A percentile compares a stretch with the other conserved stretches of the same genome.
These are phyloP conservation scores for Fomitopsis schrenkii DNA, from an alignment of 1,284 basidiomycete species.

Conservation along the genomic window DNA sequence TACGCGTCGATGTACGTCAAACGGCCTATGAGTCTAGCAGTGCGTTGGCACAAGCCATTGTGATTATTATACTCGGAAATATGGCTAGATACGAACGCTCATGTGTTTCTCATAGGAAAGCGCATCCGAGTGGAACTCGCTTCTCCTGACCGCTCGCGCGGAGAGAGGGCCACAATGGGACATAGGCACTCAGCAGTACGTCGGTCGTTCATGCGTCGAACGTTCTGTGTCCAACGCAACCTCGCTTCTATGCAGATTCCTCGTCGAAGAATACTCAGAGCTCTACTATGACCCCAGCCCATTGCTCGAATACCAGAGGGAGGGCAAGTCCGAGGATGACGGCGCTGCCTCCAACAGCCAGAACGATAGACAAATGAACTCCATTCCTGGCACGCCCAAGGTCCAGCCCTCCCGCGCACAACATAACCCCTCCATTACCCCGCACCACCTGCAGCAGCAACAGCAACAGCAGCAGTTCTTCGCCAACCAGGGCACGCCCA, in stretches of 20 bases:
- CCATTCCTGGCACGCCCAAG: constrained; percentile 10
- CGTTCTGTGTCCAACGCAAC: neutral
- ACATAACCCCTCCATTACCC: constrained; percentile 8
- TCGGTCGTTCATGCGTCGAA: constrained; percentile 2
- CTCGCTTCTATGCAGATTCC: constrained; percentile 40
- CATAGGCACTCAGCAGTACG: constrained; percentile 76
- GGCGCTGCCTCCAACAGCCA: constrained; percentile 10
- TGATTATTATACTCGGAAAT: constrained; percentile 29
- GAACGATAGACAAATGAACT: neutral
- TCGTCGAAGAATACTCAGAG: constrained; percentile 51
- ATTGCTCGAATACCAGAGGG: constrained; percentile 37
- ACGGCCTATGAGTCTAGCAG: constrained; percentile 52
- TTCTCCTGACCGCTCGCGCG: constrained; percentile 71
- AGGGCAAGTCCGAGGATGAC: constrained; percentile 15
- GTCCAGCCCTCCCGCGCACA: constrained; percentile 12
- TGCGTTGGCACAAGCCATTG: constrained; percentile 54
- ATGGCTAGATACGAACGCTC: neutral
- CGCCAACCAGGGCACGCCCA: constrained; percentile 11
- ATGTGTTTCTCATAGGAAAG: constrained; percentile 47
- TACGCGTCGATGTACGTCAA: constrained; percentile 55
- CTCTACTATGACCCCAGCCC: constrained; percentile 62
- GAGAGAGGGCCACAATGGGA: constrained; percentile 83
- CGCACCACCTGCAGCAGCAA: constrained; percentile 4
- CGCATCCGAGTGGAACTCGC: constrained; percentile 81
- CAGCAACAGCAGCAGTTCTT: neutral